Evolutionary conservation across 805 yeast species (phyloP).

Genomic region (Kregervanrija fluxuum): DNA sequence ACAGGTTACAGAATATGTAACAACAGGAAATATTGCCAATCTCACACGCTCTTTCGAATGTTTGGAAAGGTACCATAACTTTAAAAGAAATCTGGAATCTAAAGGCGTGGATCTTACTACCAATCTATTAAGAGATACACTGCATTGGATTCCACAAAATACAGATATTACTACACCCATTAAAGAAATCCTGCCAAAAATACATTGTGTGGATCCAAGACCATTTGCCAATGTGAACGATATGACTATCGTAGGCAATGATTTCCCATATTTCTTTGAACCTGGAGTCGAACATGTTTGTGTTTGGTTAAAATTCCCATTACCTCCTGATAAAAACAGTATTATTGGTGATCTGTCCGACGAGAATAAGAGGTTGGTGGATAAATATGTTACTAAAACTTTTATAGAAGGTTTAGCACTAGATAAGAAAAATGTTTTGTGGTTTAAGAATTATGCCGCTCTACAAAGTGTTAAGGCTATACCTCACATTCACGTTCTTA

Average conservation of each 20-base stretch:
- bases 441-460: slow-evolving; percentile 71
- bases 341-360: slow-evolving; percentile 44
- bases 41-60: slow-evolving; percentile 42
- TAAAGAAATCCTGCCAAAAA: slow-evolving; percentile 8
- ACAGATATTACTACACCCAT: slow-evolving; percentile 4
- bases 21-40: slow-evolving; percentile 35
- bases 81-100: slow-evolving; percentile 33
- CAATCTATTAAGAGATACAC: slow-evolving; percentile 38
- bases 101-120: slow-evolving; percentile 37
- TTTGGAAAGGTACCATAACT: slow-evolving; percentile 37
- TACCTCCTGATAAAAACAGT: slow-evolving; percentile 45
- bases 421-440: slow-evolving; percentile 34
- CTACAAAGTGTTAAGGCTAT: slow-evolving; percentile 61
- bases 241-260: slow-evolving; percentile 43
- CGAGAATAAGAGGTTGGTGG: slow-evolving; percentile 34
- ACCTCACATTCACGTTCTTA: slow-evolving; percentile 64
- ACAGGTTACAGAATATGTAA: slow-evolving; percentile 32
- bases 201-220: slow-evolving; percentile 27
- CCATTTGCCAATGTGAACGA: slow-evolving; percentile 38
- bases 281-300: slow-evolving; percentile 48
- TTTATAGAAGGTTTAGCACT: slow-evolving; percentile 39
- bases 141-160: slow-evolving; percentile 41
- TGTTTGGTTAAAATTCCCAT: slow-evolving; percentile 57
- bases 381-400: slow-evolving; percentile 39
- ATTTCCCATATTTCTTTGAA: slow-evolving; percentile 61